Evolutionary conservation across 2,329 filamentous ascomycete species (phyloP), one percentile per base, ranked within the genome.

Genomic region (Anisogramma anomala): DNA sequence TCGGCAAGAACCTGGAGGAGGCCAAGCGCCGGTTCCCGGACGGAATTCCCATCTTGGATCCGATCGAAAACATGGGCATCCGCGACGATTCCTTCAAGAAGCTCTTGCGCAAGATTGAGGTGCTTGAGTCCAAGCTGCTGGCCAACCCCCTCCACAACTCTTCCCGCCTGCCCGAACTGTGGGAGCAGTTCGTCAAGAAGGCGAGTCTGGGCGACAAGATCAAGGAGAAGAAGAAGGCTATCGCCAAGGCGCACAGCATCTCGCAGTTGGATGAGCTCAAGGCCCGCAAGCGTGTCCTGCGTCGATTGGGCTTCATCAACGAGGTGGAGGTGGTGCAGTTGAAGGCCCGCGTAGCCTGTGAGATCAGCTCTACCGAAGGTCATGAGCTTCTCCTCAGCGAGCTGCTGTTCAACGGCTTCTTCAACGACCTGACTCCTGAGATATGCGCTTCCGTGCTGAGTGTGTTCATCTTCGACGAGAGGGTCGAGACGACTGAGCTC

Each of bases 391-490:
- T 98, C 49, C 73, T 98, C 4, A 87, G 84, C 10, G 91, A 98
- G 61, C 71, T 98, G 20, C 73, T 98, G 1, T 96, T 98, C 63
- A 93, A 96, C 60, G 78, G 88, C 28, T 96, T 95, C 71, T 98
- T 98, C 73, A 98, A 96, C 58, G 88, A 95, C 56, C 68, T 96
- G 32, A 79, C 79, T 0, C 87, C 91, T 0, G 89, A 96, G 60
- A 74, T 89, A 50, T 84, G 82, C 53, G 91, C 91, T 1, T 76
- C 89, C 0, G 77, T 88, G 5, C 71, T 98, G 45, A 93, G 85
- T 53, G 88, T 85, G 56, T 96, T 98, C 65, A 91, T 98, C 50
- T 95, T 96, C 52, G 93, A 98, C 57, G 91, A 98, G 65, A 94
- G 93, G 69, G 79, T 84, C 35, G 83, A 89, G 53, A 79, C 88